These are phyloP conservation scores for Colletotrichum sp. DNA, from an alignment of 2,329 filamentous ascomycete species.

Conservation along the genomic window DNA sequence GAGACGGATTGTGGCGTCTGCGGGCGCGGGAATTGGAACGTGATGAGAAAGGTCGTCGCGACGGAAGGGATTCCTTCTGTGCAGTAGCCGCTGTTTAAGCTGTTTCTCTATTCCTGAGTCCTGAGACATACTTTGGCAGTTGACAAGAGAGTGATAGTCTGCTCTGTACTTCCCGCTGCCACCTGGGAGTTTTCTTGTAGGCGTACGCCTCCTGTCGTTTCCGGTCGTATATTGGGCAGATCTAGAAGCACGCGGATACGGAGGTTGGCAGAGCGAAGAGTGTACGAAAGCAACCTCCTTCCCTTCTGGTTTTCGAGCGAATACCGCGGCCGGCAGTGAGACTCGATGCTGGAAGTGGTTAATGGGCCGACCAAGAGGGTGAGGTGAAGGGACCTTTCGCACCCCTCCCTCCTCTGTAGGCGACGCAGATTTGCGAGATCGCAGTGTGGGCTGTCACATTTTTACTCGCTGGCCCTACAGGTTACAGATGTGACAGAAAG, in stretches of 20 bases:
- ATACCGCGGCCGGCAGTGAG: conserved; percentile 7
- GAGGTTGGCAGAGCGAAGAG: not conserved
- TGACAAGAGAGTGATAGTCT: not conserved
- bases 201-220: not conserved
- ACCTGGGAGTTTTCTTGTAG: not conserved
- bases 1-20: conserved; percentile 4
- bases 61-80: not conserved
- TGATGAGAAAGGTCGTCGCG: not conserved
- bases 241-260: not conserved
- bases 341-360: not conserved
- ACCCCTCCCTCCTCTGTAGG: not conserved
- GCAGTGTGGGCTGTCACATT: conserved; percentile 8
- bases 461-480: not conserved
- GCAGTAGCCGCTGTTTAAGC: not conserved
- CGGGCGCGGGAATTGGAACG: not conserved
- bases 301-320: not conserved
- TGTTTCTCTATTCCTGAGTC: not conserved
- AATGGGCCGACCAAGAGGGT: not conserved
- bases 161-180: not conserved
- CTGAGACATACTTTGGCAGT: not conserved
- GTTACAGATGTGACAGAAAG: not conserved
- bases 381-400: not conserved
- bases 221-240: not conserved
- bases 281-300: not conserved
- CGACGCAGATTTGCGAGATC: conserved; percentile 19